phyloP scores from a whole-genome alignment of 208 protist genomes.

The Wallacemonas sp. region DNA sequence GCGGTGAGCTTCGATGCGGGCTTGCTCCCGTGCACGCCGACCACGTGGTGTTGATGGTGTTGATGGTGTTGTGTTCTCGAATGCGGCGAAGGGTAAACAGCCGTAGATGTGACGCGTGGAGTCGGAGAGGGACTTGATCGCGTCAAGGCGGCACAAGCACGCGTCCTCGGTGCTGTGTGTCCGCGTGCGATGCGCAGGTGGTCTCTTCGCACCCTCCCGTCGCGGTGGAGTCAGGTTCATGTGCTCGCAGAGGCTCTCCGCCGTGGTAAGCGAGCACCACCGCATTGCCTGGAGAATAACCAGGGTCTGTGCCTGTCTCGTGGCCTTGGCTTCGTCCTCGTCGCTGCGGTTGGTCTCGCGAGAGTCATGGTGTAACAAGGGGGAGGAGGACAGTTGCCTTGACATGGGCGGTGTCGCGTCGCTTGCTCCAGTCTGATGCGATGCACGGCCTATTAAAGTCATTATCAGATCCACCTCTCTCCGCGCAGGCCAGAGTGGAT shows the following conservation, averaged over 20 bases:
- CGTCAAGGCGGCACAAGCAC: constrained; percentile 16
- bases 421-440: too few relatives aligned
- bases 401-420: too few relatives aligned
- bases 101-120: background rate
- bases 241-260: background rate
- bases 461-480: too few relatives aligned
- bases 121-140: constrained; percentile 10
- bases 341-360: too few relatives aligned
- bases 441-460: too few relatives aligned
- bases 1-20: background rate
- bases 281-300: background rate
- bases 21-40: background rate
- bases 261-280: background rate
- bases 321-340: too few relatives aligned
- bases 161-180: too few relatives aligned
- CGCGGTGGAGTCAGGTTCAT: constrained; percentile 11
- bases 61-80: background rate
- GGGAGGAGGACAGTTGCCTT: too few relatives aligned
- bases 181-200: too few relatives aligned
- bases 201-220: too few relatives aligned
- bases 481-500: too few relatives aligned
- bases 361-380: too few relatives aligned
- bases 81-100: background rate
- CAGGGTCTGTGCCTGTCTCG: background rate
- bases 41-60: background rate